Evolutionary conservation across 495 filamentous ascomycete genomes (phyloP).

Genomic region (Hypoxylon lienhwacheense): DNA sequence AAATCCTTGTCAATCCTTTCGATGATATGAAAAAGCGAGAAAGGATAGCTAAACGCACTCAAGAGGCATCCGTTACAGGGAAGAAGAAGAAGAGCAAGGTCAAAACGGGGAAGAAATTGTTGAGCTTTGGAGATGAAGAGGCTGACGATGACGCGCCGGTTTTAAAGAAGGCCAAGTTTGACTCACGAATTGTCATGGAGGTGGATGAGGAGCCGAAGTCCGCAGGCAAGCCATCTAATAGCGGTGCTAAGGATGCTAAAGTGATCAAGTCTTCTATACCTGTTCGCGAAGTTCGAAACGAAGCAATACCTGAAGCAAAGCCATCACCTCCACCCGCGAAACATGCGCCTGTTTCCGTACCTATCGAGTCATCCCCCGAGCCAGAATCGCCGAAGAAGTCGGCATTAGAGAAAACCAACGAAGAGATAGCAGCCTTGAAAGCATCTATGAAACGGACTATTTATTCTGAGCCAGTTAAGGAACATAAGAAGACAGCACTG

Average conservation of each 20-base stretch:
- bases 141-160: constrained; percentile 65
- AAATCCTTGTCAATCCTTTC: constrained; percentile 88
- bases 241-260: constrained; percentile 35
- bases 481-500: constrained; percentile 57
- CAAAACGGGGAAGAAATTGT: constrained; percentile 73
- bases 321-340: constrained; percentile 30
- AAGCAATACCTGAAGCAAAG: constrained; percentile 18
- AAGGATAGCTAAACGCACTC: constrained; percentile 47
- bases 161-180: constrained; percentile 91
- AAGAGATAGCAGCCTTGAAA: constrained; percentile 87
- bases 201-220: constrained; percentile 43
- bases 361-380: constrained; percentile 47
- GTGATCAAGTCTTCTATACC: constrained; percentile 35
- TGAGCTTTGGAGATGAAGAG: constrained; percentile 91
- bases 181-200: constrained; percentile 76
- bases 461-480: constrained; percentile 57
- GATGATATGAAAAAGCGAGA: constrained; percentile 80
- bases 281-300: constrained; percentile 27
- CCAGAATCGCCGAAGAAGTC: constrained; percentile 59
- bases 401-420: constrained; percentile 78
- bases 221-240: constrained; percentile 33
- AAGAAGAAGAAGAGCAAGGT: constrained; percentile 74
- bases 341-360: constrained; percentile 19
- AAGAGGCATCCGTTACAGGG: constrained; percentile 43
- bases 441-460: constrained; percentile 87